These are phyloP conservation scores for Verticillium tricorpus DNA, from an alignment of 2,329 filamentous ascomycete species.

Conservation along the genomic window DNA sequence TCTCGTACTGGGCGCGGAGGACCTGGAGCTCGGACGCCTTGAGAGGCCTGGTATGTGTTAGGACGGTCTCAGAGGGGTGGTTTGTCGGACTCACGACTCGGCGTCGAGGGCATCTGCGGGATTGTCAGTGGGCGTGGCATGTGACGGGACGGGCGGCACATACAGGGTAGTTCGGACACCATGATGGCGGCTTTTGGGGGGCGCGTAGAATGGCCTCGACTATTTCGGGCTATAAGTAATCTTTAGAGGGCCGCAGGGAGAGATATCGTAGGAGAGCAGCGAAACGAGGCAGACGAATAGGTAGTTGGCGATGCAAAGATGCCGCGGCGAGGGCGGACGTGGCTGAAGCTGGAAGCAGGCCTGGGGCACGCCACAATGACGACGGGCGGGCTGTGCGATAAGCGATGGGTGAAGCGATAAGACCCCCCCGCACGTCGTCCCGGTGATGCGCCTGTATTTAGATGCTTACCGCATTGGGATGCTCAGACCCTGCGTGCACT, in stretches of 20 bases:
- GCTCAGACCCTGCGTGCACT: not conserved
- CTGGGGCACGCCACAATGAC: slow-evolving; percentile 2
- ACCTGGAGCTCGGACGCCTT: slow-evolving; percentile 91
- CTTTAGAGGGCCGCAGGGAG: not conserved
- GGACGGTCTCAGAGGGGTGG: not conserved
- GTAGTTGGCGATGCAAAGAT: not conserved
- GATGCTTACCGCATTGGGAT: slow-evolving; percentile 3
- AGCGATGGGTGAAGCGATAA: slow-evolving; percentile 2
- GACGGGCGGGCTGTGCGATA: not conserved
- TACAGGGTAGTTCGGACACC: slow-evolving; percentile 46
- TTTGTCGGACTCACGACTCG: slow-evolving; percentile 64
- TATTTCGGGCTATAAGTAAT: not conserved
- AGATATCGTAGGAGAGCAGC: not conserved
- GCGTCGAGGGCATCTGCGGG: slow-evolving; percentile 88
- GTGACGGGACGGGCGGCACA: slow-evolving; percentile 17
- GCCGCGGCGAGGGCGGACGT: not conserved
- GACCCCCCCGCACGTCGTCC: slow-evolving; percentile 19
- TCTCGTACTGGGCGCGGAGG: slow-evolving; percentile 89
- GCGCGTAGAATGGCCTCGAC: not conserved
- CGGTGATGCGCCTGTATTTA: slow-evolving; percentile 18
- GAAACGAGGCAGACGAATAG: not conserved
- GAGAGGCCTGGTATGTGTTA: slow-evolving; percentile 58
- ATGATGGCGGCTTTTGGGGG: slow-evolving; percentile 24
- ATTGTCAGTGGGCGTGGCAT: slow-evolving; percentile 11
- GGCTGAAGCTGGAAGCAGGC: slow-evolving; percentile 1